phyloP scores from a whole-genome alignment of 225 moss, liverwort and hornwort genomes.

The Rhytidiadelphus loreus region DNA sequence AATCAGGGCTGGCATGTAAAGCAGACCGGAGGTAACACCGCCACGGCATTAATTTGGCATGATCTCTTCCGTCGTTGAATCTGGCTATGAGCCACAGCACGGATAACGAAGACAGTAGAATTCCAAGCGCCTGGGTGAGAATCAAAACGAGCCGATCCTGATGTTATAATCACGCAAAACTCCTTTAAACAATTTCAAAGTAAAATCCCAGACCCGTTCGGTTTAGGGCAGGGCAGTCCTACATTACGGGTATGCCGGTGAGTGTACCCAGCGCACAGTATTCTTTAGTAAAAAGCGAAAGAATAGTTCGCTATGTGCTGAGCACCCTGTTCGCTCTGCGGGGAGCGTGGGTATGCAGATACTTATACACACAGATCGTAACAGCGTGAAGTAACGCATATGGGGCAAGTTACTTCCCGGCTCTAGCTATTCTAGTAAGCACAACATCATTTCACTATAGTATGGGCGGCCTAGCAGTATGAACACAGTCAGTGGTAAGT shows the following conservation, averaged over 20 bases:
- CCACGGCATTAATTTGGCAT: too few relatives aligned
- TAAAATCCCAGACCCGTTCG: fast-evolving
- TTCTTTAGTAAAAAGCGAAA: slow-evolving; percentile 49
- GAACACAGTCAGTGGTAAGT: not conserved
- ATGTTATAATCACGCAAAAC: too few relatives aligned
- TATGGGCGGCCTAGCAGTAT: not conserved
- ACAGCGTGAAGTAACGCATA: not conserved
- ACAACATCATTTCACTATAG: not conserved
- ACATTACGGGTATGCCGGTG: not conserved
- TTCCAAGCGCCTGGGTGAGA: too few relatives aligned
- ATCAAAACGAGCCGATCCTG: too few relatives aligned
- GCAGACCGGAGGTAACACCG: not conserved
- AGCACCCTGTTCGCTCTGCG: fast-evolving
- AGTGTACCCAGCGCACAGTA: slow-evolving; percentile 8
- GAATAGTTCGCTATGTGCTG: slow-evolving; percentile 29
- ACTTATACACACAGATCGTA: not conserved
- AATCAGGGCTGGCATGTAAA: not conserved
- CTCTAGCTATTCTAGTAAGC: not conserved
- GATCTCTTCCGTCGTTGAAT: too few relatives aligned
- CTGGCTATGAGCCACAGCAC: not conserved
- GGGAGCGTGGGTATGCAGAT: fast-evolving
- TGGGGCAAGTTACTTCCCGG: not conserved
- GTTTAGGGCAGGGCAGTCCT: not conserved
- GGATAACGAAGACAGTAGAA: not conserved
- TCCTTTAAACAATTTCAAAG: not conserved